Conservation (phyloP, 345 rosid genomes). For the Noccaea caerulescens region DNA sequence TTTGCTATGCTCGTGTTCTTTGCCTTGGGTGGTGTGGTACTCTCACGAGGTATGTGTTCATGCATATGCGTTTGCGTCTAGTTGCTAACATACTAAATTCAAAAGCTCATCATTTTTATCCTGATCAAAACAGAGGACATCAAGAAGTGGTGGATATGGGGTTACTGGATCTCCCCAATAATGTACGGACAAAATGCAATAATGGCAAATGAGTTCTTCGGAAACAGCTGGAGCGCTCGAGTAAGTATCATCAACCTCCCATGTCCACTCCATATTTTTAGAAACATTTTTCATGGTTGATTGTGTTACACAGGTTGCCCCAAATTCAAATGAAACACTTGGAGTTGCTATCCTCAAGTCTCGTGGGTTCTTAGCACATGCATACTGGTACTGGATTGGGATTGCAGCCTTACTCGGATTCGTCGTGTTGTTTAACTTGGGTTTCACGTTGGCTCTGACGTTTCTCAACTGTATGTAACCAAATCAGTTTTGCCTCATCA, state of each 20-base stretch:
- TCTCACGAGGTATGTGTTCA: slow-evolving; percentile 54
- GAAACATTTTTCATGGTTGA: neutral
- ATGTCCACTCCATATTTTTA: neutral
- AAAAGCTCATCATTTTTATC: slow-evolving; percentile 1
- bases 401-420: slow-evolving; percentile 69
- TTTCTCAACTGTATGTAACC: slow-evolving; percentile 70
- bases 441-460: slow-evolving; percentile 68
- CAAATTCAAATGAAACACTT: slow-evolving; percentile 61
- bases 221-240: slow-evolving; percentile 57
- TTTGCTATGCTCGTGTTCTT: slow-evolving; percentile 56
- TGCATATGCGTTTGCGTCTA: neutral
- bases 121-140: slow-evolving; percentile 55
- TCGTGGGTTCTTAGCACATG: slow-evolving; percentile 69
- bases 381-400: slow-evolving; percentile 91
- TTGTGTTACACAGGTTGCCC: slow-evolving; percentile 51
- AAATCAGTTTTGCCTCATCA: slow-evolving; percentile 15
- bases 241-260: slow-evolving; percentile 44
- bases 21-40: slow-evolving; percentile 66
- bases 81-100: neutral
- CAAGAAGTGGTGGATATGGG: slow-evolving; percentile 94
- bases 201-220: slow-evolving; percentile 68
- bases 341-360: slow-evolving; percentile 70
- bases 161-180: slow-evolving; percentile 76
- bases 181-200: slow-evolving; percentile 83
- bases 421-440: slow-evolving; percentile 62